Percentiles rank a stretch among this genome's conserved stretches.
These are phyloP conservation scores for Coemansia sp. DNA, from an alignment of 192 early-diverging fungal genomes.

Conservation along the genomic window DNA sequence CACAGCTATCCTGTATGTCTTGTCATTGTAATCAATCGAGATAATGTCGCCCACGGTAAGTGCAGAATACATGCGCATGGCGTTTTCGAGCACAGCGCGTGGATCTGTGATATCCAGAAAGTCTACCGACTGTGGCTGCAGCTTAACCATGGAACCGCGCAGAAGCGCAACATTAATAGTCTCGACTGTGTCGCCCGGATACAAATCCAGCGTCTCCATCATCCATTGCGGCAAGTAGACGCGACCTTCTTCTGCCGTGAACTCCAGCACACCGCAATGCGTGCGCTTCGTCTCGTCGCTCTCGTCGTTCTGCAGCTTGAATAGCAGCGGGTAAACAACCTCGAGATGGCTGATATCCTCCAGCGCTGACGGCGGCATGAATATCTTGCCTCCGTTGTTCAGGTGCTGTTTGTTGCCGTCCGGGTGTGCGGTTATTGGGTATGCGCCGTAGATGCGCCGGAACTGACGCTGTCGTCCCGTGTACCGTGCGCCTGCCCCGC, in stretches of 20 bases:
- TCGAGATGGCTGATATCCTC: conserved; percentile 70
- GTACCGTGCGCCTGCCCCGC: background rate
- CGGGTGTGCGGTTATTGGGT: conserved; percentile 32
- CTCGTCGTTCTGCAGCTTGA: conserved; percentile 72
- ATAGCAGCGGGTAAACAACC: conserved; percentile 92
- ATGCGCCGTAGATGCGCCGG: conserved; percentile 44
- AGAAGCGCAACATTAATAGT: conserved; percentile 79
- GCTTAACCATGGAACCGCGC: conserved; percentile 87
- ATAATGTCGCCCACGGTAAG: conserved; percentile 92
- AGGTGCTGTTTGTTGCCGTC: conserved; percentile 40
- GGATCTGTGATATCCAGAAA: conserved; percentile 98
- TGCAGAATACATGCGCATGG: conserved; percentile 87
- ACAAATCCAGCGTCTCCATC: conserved; percentile 83
- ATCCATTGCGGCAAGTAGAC: conserved; percentile 98
- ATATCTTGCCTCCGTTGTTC: conserved; percentile 56
- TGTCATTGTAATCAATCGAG: conserved; percentile 88
- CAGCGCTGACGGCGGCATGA: conserved; percentile 51
- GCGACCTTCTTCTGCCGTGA: conserved; percentile 95
- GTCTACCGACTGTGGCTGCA: conserved; percentile 93
- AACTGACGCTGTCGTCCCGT: conserved; percentile 32
- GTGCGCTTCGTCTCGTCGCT: conserved; percentile 51
- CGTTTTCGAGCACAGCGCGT: conserved; percentile 95
- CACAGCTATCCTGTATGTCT: conserved; percentile 85
- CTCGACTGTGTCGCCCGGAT: conserved; percentile 76
- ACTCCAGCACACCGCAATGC: conserved; percentile 98